Conservation (phyloP, 2,329 filamentous ascomycete species). For the Cladosporium sp. region DNA sequence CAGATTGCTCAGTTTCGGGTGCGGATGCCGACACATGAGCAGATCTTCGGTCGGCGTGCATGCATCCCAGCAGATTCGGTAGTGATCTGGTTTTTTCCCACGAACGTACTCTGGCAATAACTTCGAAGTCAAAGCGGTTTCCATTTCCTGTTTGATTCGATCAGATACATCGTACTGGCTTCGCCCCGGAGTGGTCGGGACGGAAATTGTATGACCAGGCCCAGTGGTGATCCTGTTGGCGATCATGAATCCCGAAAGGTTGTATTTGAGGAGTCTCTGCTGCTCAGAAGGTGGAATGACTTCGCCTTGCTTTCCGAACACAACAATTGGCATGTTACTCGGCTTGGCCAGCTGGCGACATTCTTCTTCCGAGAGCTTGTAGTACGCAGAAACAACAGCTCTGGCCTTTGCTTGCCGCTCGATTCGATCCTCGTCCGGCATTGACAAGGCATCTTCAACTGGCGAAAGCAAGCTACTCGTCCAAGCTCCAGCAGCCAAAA, state of each 20-base stretch:
- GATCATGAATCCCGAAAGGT: neutral
- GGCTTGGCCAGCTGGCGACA: constrained; percentile 38
- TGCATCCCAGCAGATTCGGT: constrained; percentile 55
- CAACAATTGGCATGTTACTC: constrained; percentile 49
- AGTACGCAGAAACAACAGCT: constrained; percentile 55
- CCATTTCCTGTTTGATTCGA: constrained; percentile 41
- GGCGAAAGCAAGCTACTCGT: constrained; percentile 51
- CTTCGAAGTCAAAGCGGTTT: constrained; percentile 23
- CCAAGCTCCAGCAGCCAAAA: constrained; percentile 55
- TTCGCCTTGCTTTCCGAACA: constrained; percentile 44
- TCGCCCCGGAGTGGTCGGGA: constrained; percentile 42
- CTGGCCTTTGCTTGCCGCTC: constrained; percentile 54
- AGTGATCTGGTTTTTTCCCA: constrained; percentile 33
- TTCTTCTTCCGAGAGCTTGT: constrained; percentile 48
- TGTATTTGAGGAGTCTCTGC: constrained; percentile 52
- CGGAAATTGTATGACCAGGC: constrained; percentile 48
- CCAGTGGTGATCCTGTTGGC: constrained; percentile 49
- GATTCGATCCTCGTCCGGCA: constrained; percentile 43
- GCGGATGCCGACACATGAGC: constrained; percentile 51
- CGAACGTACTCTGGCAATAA: constrained; percentile 32
- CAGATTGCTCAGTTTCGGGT: constrained; percentile 46
- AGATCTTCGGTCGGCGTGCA: constrained; percentile 60
- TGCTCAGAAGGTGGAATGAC: constrained; percentile 46
- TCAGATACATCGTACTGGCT: constrained; percentile 41
- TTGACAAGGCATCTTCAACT: constrained; percentile 38